Evolutionary conservation across 176 grass and related monocot genomes (phyloP).

Genomic region (Carex scoparia): DNA sequence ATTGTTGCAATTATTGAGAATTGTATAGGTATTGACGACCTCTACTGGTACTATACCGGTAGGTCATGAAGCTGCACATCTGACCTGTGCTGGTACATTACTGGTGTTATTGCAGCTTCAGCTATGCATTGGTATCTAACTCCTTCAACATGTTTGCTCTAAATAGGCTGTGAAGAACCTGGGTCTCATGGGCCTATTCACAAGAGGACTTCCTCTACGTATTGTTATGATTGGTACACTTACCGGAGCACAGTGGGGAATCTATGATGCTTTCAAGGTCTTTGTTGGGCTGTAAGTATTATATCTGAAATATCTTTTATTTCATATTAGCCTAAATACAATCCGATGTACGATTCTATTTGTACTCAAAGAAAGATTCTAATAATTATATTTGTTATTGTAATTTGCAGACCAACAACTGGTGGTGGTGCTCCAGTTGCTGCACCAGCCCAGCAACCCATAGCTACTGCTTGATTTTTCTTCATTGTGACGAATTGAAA

Average conservation of each 20-base stretch:
- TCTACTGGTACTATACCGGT: neutral
- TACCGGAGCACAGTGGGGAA: slow-evolving; percentile 74
- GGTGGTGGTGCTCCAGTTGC: slow-evolving; percentile 54
- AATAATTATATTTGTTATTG: neutral
- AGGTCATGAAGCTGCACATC: neutral
- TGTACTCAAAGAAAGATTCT: neutral
- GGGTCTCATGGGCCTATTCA: slow-evolving; percentile 65
- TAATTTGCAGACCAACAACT: slow-evolving; percentile 65
- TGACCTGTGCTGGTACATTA: neutral
- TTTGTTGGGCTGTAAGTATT: slow-evolving; percentile 74
- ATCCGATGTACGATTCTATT: neutral
- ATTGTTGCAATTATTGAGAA: neutral
- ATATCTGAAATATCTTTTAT: neutral
- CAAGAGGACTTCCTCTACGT: slow-evolving; percentile 75
- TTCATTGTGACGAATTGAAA: neutral
- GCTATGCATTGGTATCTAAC: neutral
- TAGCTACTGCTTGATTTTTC: slow-evolving; percentile 33
- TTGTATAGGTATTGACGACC: neutral
- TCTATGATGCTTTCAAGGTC: slow-evolving; percentile 92
- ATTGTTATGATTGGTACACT: slow-evolving; percentile 86
- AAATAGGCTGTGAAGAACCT: slow-evolving; percentile 73
- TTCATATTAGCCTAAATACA: neutral
- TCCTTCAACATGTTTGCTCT: neutral
- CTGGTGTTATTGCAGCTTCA: neutral
- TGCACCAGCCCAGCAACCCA: slow-evolving; percentile 14